Evolutionary conservation across 2,329 filamentous ascomycete genomes (phyloP).

Genomic region (Elsinoe australis): DNA sequence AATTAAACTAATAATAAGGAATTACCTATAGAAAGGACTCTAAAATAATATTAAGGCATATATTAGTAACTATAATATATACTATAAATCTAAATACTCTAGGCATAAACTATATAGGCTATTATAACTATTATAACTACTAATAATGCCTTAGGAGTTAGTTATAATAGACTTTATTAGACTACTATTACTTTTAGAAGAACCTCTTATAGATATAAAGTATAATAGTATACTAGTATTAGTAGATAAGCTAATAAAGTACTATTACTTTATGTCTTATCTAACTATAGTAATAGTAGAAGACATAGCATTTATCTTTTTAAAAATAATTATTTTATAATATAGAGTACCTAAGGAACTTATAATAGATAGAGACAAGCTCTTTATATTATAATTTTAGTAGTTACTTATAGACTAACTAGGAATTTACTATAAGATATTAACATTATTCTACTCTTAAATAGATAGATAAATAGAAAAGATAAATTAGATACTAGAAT

Average conservation of each 20-base stretch:
- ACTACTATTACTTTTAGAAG: constrained; percentile 2
- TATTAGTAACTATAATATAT: neutral
- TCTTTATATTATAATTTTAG: constrained; percentile 19
- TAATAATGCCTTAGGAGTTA: neutral
- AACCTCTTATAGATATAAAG: neutral
- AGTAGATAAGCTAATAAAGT: constrained; percentile 4
- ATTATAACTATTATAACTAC: constrained; percentile 1
- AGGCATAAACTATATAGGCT: neutral
- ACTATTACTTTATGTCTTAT: neutral
- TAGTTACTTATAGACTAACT: constrained; percentile 11
- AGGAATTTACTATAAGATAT: constrained; percentile 14
- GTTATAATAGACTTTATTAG: constrained; percentile 10
- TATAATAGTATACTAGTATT: constrained; percentile 13
- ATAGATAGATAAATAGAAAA: constrained; percentile 19
- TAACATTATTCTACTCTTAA: constrained; percentile 20
- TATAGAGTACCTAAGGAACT: constrained; percentile 5
- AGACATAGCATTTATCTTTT: neutral
- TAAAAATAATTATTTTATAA: constrained; percentile 13
- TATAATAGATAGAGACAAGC: constrained; percentile 12
- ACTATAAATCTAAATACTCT: neutral
- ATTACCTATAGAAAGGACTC: constrained; percentile 9
- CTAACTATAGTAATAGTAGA: neutral
- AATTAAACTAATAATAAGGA: constrained; percentile 10
- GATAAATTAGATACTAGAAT: constrained; percentile 19
- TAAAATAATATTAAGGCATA: constrained; percentile 1